Evolutionary conservation across 148 eudicot genomes (phyloP).

Genomic region (Camellia japonica): DNA sequence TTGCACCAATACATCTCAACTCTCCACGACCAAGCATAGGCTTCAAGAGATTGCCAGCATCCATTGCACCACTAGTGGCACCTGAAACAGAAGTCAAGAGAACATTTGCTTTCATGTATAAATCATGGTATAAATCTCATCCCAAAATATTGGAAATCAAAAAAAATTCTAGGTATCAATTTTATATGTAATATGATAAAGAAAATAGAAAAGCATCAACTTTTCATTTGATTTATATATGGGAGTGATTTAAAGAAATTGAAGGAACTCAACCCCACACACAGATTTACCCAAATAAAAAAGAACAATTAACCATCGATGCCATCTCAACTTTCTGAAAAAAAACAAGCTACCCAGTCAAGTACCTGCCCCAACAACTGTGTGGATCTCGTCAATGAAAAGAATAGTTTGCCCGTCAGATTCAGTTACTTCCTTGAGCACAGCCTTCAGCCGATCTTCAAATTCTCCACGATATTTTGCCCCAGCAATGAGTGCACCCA

Average conservation of each 20-base stretch:
- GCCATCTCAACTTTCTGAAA: background rate
- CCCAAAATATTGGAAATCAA: background rate
- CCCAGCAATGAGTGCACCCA: constrained; percentile 99
- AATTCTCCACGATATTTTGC: constrained; percentile 97
- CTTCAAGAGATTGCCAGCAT: constrained; percentile 97
- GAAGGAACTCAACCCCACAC: background rate
- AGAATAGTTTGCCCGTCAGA: constrained; percentile 92
- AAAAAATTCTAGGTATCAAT: background rate
- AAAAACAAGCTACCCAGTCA: constrained; percentile 1
- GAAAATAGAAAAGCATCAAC: background rate
- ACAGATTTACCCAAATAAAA: background rate
- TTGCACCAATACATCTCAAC: constrained; percentile 96
- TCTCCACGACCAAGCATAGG: constrained; percentile 99
- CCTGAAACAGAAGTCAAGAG: constrained; percentile 37
- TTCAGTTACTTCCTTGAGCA: constrained; percentile 88
- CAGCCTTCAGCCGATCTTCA: constrained; percentile 96
- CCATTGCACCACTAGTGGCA: constrained; percentile 98
- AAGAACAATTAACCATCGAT: background rate
- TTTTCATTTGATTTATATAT: background rate
- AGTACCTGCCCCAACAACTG: constrained; percentile 98
- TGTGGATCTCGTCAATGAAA: constrained; percentile 96
- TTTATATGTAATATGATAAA: background rate
- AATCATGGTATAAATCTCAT: background rate
- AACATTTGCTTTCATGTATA: background rate
- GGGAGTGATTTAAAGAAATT: background rate